These are phyloP conservation scores for Hypericum androsaemum DNA, from an alignment of 345 rosid genomes.

Conservation along the genomic window DNA sequence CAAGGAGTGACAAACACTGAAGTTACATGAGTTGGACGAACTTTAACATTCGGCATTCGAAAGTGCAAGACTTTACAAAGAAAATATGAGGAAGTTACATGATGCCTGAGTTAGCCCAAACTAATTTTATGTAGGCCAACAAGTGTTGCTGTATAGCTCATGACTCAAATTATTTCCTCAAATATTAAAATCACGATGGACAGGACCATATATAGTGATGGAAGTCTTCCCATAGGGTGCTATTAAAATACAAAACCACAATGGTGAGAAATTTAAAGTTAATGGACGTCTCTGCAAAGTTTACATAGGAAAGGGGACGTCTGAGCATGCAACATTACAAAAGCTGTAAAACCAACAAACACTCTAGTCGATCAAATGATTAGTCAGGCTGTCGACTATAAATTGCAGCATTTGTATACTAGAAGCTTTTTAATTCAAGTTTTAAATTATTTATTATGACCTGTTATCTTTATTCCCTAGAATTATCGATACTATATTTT, in stretches of 20 bases:
- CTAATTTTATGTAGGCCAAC: not conserved
- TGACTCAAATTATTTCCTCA: not conserved
- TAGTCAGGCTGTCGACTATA: too few relatives aligned
- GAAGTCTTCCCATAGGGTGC: not conserved
- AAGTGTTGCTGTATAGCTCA: not conserved
- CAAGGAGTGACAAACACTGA: too few relatives aligned
- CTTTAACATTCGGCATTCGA: not conserved
- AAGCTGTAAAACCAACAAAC: too few relatives aligned
- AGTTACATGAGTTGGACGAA: not conserved
- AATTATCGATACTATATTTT: too few relatives aligned
- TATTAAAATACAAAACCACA: not conserved
- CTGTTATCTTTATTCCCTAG: too few relatives aligned
- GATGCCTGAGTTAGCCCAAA: not conserved
- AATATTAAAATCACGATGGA: not conserved
- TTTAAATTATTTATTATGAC: too few relatives aligned
- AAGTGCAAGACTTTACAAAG: conserved; percentile 5
- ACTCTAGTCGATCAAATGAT: too few relatives aligned
- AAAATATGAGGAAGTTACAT: not conserved
- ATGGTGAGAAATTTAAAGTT: not conserved
- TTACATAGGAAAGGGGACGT: too few relatives aligned
- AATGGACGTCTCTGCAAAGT: not conserved
- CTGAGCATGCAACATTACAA: too few relatives aligned
- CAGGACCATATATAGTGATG: not conserved
- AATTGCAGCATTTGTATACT: too few relatives aligned
- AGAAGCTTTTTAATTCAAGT: too few relatives aligned